phyloP scores from a whole-genome alignment of 805 yeast species.

The Cyberlindnera amylophila region DNA sequence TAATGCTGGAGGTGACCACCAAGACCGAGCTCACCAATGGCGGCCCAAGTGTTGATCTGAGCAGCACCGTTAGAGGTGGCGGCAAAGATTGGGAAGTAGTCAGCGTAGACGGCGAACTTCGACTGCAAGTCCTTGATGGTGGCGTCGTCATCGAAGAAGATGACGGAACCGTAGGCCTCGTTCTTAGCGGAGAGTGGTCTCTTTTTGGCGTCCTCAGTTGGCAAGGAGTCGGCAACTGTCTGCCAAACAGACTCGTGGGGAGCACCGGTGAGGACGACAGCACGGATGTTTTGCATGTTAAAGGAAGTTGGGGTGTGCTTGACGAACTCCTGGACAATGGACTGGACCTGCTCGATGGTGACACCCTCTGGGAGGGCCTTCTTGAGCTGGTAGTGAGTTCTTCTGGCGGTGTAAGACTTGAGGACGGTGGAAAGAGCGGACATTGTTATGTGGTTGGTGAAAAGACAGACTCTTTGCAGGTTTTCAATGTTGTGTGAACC shows the following conservation, averaged over 20 bases:
- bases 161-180: constrained; percentile 46
- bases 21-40: constrained; percentile 39
- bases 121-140: constrained; percentile 38
- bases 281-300: constrained; percentile 49
- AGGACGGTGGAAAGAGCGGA: constrained; percentile 23
- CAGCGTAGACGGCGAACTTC: constrained; percentile 40
- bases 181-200: constrained; percentile 41
- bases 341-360: constrained; percentile 36
- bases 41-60: constrained; percentile 48
- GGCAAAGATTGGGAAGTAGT: constrained; percentile 45
- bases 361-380: constrained; percentile 42
- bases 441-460: constrained; percentile 5
- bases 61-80: constrained; percentile 47
- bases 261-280: constrained; percentile 43
- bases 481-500: no score
- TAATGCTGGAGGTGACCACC: constrained; percentile 54
- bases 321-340: constrained; percentile 40
- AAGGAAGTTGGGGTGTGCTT: constrained; percentile 48
- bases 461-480: neutral
- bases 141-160: constrained; percentile 43
- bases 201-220: constrained; percentile 35
- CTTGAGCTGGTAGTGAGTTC: constrained; percentile 44
- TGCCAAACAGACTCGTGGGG: constrained; percentile 45
- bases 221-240: constrained; percentile 35
- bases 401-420: constrained; percentile 37